Evolutionary conservation across 2,329 filamentous ascomycete species (phyloP), one percentile per base, ranked within the genome.

Genomic region (Pestalotiopsis sp.): DNA sequence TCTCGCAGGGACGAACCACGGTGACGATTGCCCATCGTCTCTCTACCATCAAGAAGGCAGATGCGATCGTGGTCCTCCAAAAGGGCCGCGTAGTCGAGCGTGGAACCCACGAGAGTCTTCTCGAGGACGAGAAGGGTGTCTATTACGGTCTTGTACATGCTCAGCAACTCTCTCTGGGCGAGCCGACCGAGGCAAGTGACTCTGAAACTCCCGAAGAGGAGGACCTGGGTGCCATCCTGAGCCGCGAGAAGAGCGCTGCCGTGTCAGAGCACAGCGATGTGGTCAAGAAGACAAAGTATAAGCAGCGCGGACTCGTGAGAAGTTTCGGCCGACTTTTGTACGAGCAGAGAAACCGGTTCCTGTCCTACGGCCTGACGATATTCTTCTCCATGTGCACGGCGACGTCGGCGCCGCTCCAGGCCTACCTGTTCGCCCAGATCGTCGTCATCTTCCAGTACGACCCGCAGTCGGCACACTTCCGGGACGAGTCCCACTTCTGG

Each of bases 51-150:
- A 91, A 90, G 77, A 89, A 92, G 71, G 93, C 93, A 3, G 91
- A 97, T 75, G 88, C 90, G 49, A 97, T 97, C 67, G 83, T 94
- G 7, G 93, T 97, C 0, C 79, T 97, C 66, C 86, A 91, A 63
- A 87, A 91, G 73, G 94, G 94, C 2, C 81, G 85, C 66, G 87
- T 94, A 0, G 85, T 91, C 9, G 93, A 97, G 78, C 83, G 91
- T 72, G 94, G 94, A 0, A 93, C 88, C 0, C 94, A 97, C 72
- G 88, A 93, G 6, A 86, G 89, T 58, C 85, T 97, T 0, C 83
- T 97, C 1, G 78, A 83, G 3, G 80, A 85, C 49, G 83, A 89
- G 4, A 83, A 82, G 2, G 89, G 92, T 1, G 84, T 92, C 20
- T 95, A 95, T 74, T 86, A 86, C 49, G 86, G 86, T 2, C 85